A percentile compares a stretch with the other conserved stretches of the same genome.
phyloP scores from a whole-genome alignment of 495 filamentous ascomycete species.

The Xylaria venustula region DNA sequence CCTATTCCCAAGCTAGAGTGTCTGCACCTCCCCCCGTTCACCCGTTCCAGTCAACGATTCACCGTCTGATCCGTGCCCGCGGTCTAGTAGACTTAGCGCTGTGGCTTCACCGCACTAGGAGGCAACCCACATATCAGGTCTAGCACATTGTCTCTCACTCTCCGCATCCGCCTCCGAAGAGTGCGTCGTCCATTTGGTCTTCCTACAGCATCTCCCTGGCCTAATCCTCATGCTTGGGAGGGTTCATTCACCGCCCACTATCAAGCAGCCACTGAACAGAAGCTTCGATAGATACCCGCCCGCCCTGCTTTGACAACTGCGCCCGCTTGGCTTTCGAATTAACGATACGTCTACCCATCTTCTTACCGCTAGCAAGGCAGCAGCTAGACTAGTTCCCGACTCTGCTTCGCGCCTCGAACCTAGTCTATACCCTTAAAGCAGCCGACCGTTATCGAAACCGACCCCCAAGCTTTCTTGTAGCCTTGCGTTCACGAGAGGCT shows the following conservation, averaged over 20 bases:
- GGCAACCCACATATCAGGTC: slow-evolving; percentile 4
- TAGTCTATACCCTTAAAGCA: not conserved
- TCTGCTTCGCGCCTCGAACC: not conserved
- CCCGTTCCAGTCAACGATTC: not conserved
- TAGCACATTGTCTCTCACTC: not conserved
- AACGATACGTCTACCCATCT: slow-evolving; percentile 5
- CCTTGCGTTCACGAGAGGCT: not conserved
- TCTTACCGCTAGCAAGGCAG: not conserved
- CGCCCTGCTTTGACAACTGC: not conserved
- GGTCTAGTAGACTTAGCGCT: slow-evolving; percentile 11
- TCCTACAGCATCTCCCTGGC: not conserved
- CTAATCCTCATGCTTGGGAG: not conserved
- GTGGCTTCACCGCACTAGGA: slow-evolving; percentile 13
- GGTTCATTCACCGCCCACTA: not conserved
- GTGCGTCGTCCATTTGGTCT: not conserved
- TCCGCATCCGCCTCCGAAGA: not conserved
- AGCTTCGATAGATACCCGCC: not conserved
- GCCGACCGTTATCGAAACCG: not conserved
- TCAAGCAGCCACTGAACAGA: not conserved
- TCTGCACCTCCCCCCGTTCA: not conserved
- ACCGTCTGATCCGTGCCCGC: not conserved
- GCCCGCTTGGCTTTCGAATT: not conserved
- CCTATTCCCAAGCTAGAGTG: not conserved
- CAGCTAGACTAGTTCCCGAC: not conserved
- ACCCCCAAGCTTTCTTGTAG: not conserved